Conservation (phyloP, 225 moss, liverwort and hornwort genomes). For the Pleurozium schreberi region DNA sequence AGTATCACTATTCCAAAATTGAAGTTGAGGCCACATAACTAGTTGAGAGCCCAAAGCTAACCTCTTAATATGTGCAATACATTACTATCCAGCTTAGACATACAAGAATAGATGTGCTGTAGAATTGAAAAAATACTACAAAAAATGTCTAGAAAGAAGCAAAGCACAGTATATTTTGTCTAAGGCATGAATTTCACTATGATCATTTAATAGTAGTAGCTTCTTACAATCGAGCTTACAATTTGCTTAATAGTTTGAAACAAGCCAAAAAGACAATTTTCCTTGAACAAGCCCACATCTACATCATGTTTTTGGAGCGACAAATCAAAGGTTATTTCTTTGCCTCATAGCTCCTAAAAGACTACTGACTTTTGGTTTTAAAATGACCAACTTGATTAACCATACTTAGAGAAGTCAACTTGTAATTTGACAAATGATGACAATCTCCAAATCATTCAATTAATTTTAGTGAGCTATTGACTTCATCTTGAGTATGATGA, state of each 20-base stretch:
- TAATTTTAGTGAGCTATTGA: background rate
- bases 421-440: background rate
- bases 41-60: too few species aligned
- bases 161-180: background rate
- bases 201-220: background rate
- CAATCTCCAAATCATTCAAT: background rate
- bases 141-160: too few species aligned
- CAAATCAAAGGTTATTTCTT: background rate
- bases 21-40: too few species aligned
- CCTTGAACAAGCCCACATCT: background rate
- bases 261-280: background rate
- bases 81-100: too few species aligned
- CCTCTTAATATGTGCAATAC: too few species aligned
- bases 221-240: too few species aligned
- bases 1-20: too few species aligned
- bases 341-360: too few species aligned
- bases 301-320: background rate
- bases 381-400: background rate
- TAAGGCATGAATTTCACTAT: background rate
- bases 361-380: background rate
- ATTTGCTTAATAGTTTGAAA: background rate
- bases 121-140: too few species aligned
- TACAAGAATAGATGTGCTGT: too few species aligned
- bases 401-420: background rate
- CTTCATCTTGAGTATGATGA: background rate